Evolutionary conservation across 805 yeast genomes (phyloP).

Genomic region (Metschnikowia noctiluminum): DNA sequence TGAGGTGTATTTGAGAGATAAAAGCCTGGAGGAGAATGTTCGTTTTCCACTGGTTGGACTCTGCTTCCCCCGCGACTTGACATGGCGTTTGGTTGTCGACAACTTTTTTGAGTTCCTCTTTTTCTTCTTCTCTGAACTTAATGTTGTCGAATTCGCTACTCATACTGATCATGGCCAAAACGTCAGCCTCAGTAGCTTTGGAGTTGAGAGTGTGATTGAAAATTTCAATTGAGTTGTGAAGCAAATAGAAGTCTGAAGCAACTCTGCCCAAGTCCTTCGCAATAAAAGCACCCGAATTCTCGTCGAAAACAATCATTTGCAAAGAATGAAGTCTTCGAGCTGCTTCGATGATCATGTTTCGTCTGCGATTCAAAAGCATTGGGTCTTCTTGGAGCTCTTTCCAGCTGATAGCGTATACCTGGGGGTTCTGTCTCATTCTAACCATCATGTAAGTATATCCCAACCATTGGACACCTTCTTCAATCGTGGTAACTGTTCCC

Average conservation of each 20-base stretch:
- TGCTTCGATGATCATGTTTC: slow-evolving; percentile 72
- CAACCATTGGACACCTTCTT: slow-evolving; percentile 95
- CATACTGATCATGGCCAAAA: slow-evolving; percentile 82
- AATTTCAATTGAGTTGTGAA: slow-evolving; percentile 82
- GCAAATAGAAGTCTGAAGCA: slow-evolving; percentile 88
- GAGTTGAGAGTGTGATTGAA: slow-evolving; percentile 85
- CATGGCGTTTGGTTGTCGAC: slow-evolving; percentile 65
- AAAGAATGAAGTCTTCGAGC: slow-evolving; percentile 79
- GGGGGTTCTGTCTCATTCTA: slow-evolving; percentile 91
- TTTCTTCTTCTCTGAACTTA: slow-evolving; percentile 85
- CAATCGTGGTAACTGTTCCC: slow-evolving; percentile 92
- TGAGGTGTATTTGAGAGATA: slow-evolving; percentile 69
- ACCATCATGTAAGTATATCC: slow-evolving; percentile 95
- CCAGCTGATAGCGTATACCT: slow-evolving; percentile 89
- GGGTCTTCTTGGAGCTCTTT: slow-evolving; percentile 82
- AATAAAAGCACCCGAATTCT: slow-evolving; percentile 69
- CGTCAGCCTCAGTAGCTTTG: slow-evolving; percentile 86
- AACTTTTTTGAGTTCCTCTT: slow-evolving; percentile 63
- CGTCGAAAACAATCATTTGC: slow-evolving; percentile 94
- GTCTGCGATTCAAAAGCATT: slow-evolving; percentile 63
- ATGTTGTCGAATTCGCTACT: slow-evolving; percentile 92
- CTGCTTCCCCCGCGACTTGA: slow-evolving; percentile 75
- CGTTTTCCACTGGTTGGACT: slow-evolving; percentile 79
- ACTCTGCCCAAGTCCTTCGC: slow-evolving; percentile 91
- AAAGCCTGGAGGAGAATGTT: slow-evolving; percentile 84